phyloP scores from a whole-genome alignment of 148 eudicot genomes.

The Selenicereus undatus region DNA sequence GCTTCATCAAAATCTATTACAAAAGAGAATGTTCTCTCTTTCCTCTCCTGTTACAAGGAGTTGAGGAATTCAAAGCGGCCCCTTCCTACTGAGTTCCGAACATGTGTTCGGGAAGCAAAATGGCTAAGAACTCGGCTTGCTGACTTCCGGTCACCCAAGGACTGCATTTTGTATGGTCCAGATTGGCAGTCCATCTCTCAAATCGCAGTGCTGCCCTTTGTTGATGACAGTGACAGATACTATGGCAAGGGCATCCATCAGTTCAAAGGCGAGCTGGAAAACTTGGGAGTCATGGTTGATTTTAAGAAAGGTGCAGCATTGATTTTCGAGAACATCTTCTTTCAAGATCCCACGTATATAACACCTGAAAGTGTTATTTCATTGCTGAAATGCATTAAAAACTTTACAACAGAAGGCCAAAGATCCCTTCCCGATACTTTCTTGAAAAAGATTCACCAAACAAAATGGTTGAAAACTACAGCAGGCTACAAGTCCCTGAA shows the following conservation, averaged over 20 bases:
- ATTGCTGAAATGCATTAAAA: conserved; percentile 40
- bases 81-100: conserved; percentile 30
- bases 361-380: conserved; percentile 37
- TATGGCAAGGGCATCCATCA: conserved; percentile 44
- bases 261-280: conserved; percentile 37
- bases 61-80: conserved; percentile 15
- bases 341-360: conserved; percentile 39
- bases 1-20: conserved; percentile 28
- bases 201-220: conserved; percentile 55
- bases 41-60: conserved; percentile 40
- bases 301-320: conserved; percentile 34
- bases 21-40: conserved; percentile 31
- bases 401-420: too few relatives aligned
- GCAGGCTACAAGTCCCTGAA: conserved; percentile 45
- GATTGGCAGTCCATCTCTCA: conserved; percentile 46
- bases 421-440: conserved; percentile 30
- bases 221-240: conserved; percentile 44
- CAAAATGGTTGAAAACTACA: conserved; percentile 53
- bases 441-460: conserved; percentile 17
- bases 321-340: conserved; percentile 32
- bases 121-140: conserved; percentile 59
- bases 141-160: conserved; percentile 44
- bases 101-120: conserved; percentile 35
- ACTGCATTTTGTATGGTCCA: conserved; percentile 44
- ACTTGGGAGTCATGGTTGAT: conserved; percentile 44